Base-by-base conservation (phyloP, 495 filamentous ascomycete genomes). In the Podospora pseudoanserina region DNA sequence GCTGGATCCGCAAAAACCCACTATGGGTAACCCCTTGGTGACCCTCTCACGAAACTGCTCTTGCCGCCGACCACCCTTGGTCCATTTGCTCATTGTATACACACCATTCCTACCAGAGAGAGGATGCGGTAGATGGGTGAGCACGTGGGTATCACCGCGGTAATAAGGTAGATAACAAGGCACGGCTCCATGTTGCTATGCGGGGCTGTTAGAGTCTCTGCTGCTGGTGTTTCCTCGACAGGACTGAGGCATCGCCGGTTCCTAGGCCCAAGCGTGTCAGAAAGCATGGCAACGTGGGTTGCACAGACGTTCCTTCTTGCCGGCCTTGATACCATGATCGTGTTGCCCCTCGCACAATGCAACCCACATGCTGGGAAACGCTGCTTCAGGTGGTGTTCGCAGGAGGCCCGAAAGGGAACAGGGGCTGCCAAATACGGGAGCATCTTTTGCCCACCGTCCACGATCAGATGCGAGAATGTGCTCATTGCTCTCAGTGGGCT, bases 11-110 rank as follows among this genome's bases (percentile, higher is more conserved):
- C 23, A 23, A 23, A 23, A 23, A 23, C 67, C 69, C 66, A 44
- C 65, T 15, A 26, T 55, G 55, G 64, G 55, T 56, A 56, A 58
- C 63, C 63, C 44, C 67, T 64, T 20, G 34, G 67, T 67, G 75
- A 76, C 77, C 79, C 77, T 79, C 77, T 80, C 77, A 79, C 69
- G 77, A 74, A 67, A 74, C 78, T 79, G 59, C 78, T 77, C 75
- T 82, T 82, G 79, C 78, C 80, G 79, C 79, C 77, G 68, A 49
- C 44, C 56, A 27, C 71, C 70, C 70, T 58, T 15, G n/a, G n/a
- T 58, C n/a, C n/a, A 26, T 19, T 58, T 49, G n/a, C 23, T 19
- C n/a, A 58, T 20, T 58, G 55, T 58, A 23, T 58, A 58, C 55
- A 58, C 55, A 58, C 55, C 55, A 58, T 58, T 58, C 4, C 55